Percentiles rank a stretch among this genome's conserved stretches.
Evolutionary conservation across 106 monocot genomes (phyloP).

Genomic region (Dioscorea alata): DNA sequence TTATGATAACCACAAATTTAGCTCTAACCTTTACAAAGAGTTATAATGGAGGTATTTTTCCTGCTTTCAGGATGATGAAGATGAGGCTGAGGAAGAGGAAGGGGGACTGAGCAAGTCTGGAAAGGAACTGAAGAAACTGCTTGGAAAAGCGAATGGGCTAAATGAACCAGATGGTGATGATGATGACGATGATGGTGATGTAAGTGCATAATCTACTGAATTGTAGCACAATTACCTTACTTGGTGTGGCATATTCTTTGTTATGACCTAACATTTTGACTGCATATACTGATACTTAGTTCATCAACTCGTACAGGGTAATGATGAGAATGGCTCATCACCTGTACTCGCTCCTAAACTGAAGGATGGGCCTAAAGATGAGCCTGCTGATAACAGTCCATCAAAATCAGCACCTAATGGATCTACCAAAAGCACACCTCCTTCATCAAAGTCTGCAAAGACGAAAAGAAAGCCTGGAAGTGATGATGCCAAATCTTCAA

Average conservation of each 20-base stretch:
- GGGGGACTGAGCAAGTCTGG: slow-evolving; percentile 93
- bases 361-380: slow-evolving; percentile 73
- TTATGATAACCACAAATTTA: too few relatives aligned
- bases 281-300: slow-evolving; percentile 2
- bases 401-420: slow-evolving; percentile 46
- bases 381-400: slow-evolving; percentile 63
- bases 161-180: slow-evolving; percentile 91
- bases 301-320: slow-evolving; percentile 32
- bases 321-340: slow-evolving; percentile 73
- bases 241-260: background rate
- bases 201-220: slow-evolving; percentile 20
- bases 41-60: background rate
- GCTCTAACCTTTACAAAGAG: too few relatives aligned
- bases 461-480: slow-evolving; percentile 68
- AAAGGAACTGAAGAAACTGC: slow-evolving; percentile 94
- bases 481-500: slow-evolving; percentile 57
- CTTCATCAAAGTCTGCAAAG: slow-evolving; percentile 72
- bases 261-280: background rate
- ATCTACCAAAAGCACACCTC: slow-evolving; percentile 49
- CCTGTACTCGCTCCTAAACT: slow-evolving; percentile 90
- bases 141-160: slow-evolving; percentile 77
- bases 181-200: slow-evolving; percentile 90
- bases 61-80: slow-evolving; percentile 77
- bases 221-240: background rate
- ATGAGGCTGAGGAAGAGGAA: slow-evolving; percentile 73